Percentiles rank a stretch among this genome's conserved stretches.
Conservation (phyloP, 768 basidiomycete species). For the Psilocybe sp. region DNA sequence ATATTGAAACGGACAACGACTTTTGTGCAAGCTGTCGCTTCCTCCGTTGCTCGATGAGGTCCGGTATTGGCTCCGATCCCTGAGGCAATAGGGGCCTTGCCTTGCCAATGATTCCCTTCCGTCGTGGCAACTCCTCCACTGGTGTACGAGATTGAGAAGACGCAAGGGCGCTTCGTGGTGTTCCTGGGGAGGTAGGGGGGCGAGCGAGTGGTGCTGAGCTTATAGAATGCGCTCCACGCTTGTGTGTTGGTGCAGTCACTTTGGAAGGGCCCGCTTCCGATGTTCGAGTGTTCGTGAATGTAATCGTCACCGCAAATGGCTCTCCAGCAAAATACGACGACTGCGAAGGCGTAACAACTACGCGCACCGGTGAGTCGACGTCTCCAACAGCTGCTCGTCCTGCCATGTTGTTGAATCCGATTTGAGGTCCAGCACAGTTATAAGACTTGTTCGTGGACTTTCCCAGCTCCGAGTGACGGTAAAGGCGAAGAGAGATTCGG, state of each 20-base stretch:
- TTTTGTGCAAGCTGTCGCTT: constrained; percentile 49
- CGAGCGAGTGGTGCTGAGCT: constrained; percentile 79
- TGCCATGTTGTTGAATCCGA: constrained; percentile 7
- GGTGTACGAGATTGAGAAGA: constrained; percentile 17
- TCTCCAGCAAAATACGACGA: constrained; percentile 95
- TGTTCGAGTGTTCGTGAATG: constrained; percentile 79
- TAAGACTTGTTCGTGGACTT: constrained; percentile 2
- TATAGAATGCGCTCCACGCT: constrained; percentile 74
- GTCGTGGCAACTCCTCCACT: constrained; percentile 30
- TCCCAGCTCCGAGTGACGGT: constrained; percentile 13
- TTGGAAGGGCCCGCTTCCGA: constrained; percentile 37
- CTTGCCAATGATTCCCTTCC: constrained; percentile 59
- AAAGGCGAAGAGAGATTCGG: constrained; percentile 9
- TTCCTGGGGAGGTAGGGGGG: constrained; percentile 81
- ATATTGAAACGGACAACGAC: constrained; percentile 66
- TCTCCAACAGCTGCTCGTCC: constrained; percentile 18
- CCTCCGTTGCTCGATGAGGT: constrained; percentile 50
- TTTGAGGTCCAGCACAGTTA: not conserved
- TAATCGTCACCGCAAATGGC: constrained; percentile 77
- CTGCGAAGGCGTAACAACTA: constrained; percentile 75
- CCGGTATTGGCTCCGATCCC: constrained; percentile 36
- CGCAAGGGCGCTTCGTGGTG: constrained; percentile 33
- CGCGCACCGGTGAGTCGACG: constrained; percentile 54
- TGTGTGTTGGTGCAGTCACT: constrained; percentile 44
- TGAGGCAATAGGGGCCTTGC: constrained; percentile 20